phyloP scores from a whole-genome alignment of 352 stramenopile species.

The Chrysophaeum taylorii region DNA sequence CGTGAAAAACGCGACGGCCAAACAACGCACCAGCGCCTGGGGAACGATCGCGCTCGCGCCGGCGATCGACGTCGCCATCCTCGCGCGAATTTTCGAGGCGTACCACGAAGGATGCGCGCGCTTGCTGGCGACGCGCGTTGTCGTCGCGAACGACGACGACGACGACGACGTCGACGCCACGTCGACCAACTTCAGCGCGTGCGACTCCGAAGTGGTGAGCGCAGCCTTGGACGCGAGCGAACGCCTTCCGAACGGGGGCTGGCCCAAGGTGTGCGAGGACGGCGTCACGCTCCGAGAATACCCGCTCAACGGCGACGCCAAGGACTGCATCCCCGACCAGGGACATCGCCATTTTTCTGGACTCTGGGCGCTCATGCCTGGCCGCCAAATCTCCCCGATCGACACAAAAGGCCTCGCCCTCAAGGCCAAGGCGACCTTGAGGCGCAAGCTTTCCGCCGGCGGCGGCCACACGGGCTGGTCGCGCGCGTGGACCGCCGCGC shows the following conservation, averaged over 20 bases:
- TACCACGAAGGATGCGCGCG: not conserved
- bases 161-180: too few relatives aligned
- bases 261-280: not conserved
- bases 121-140: not conserved
- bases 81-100: not conserved
- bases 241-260: not conserved
- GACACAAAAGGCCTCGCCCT: not conserved
- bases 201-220: too few relatives aligned
- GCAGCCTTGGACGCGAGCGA: not conserved
- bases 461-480: slow-evolving; percentile 13
- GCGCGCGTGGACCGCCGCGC: not conserved
- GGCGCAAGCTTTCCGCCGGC: slow-evolving; percentile 1
- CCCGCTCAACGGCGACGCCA: not conserved
- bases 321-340: not conserved
- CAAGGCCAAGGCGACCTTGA: not conserved
- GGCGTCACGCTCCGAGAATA: not conserved
- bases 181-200: too few relatives aligned
- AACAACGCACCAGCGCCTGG: not conserved
- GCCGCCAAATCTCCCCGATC: not conserved
- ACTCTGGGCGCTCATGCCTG: not conserved
- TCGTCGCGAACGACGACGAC: too few relatives aligned
- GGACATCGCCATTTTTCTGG: slow-evolving; percentile 11
- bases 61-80: not conserved
- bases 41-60: not conserved
- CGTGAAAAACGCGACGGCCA: not conserved